Percentiles rank a stretch among this genome's conserved stretches.
Evolutionary conservation across 73 alveolate genomes (phyloP).

Genomic region (Tetrahymena malaccensis): DNA sequence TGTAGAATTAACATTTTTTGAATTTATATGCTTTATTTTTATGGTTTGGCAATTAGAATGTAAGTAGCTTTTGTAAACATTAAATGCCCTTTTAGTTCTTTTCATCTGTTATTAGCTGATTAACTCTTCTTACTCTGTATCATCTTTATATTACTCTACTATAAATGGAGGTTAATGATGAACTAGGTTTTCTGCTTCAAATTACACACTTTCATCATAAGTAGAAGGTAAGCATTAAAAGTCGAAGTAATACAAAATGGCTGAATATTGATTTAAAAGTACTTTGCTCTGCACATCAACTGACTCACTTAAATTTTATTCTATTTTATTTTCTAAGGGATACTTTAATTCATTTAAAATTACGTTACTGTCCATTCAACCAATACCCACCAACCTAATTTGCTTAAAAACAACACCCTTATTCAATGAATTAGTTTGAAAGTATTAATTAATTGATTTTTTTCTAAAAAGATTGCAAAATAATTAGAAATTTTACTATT

Average conservation of each 20-base stretch:
- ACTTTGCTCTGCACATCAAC: not conserved
- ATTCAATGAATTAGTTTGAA: not conserved
- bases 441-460: not conserved
- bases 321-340: not conserved
- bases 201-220: not conserved
- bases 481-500: too few species aligned
- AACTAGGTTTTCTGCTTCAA: not conserved
- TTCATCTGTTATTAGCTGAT: not conserved
- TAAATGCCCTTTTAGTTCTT: not conserved
- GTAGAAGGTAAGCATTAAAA: not conserved
- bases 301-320: not conserved
- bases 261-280: not conserved
- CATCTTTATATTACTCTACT: not conserved
- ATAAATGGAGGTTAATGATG: not conserved
- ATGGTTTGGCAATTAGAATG: not conserved
- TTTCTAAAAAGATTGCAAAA: too few species aligned
- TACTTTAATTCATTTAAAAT: too few species aligned
- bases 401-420: not conserved
- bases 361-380: not conserved
- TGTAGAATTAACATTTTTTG: not conserved
- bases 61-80: not conserved
- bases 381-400: not conserved
- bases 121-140: not conserved
- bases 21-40: not conserved
- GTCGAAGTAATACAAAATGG: not conserved